Base-by-base conservation (phyloP, 495 filamentous ascomycete genomes). In the Extremus antarcticus region DNA sequence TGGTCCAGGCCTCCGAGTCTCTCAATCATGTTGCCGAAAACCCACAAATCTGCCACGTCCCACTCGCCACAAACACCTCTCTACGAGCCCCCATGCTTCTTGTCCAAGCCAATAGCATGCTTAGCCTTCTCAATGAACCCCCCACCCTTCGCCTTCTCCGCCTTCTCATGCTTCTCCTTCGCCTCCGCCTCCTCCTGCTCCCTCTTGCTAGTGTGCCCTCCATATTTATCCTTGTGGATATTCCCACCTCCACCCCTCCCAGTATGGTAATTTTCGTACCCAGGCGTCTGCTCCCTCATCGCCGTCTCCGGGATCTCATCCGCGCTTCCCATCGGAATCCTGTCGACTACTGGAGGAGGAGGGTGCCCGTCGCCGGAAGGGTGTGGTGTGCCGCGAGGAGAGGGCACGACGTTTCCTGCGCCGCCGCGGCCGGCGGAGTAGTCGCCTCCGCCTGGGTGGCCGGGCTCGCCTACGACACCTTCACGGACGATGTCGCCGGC, bases 191-290 rank as follows among this genome's bases (percentile, higher is more conserved):
- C 49, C 29, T 55, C 51, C 20, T 60, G 51, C 39, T 58, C 60
- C 47, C 56, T 51, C 39, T 63, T 51, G 52, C 63, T 67, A 4
- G 29, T 35, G 55, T 71, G 69, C 43, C 67, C 67, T 19, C 66
- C 69, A 53, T 65, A 70, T 43, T 70, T 67, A 22, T 70, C 69
- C 50, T 58, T 62, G 52, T 70, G 59, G 25, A 67, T 60, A 55
- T 71, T 71, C 7, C 69, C 69, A 15, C 50, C 51, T 25, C 69
- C 69, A 3, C 69, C 69, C n/a, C 69, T 58, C 15, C 70, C 70
- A 20, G 70, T 71, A 59, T 71, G 68, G 55, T 62, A 72, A 57
- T 70, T 66, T 47, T 67, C 68, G 50, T 72, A 59, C 4, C 19
- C 19, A n/a, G 41, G 19, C 8, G 51, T 57, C 43, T 64, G 55